Evolutionary conservation across 495 filamentous ascomycete species (phyloP), one percentile per base, ranked within the genome.

Genomic region (Tuber indicum): DNA sequence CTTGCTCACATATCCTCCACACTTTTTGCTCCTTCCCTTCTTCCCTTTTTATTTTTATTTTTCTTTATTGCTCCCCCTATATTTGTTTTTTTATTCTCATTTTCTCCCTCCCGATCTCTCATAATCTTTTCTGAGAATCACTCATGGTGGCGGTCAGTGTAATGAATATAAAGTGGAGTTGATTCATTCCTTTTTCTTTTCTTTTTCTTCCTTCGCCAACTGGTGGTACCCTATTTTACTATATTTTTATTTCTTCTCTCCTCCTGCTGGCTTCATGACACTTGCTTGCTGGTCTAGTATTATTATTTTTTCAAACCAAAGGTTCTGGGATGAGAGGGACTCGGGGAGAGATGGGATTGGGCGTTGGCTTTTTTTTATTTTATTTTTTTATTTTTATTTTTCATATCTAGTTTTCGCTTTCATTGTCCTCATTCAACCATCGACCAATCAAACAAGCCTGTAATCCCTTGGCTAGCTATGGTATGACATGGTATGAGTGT

Each of bases 141-240:
- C 14, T 66, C 58, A 36, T 66, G 26, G 58, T 66, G 58, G 58
- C 58, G 58, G 32, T 36, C 58, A 66, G 16, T 66, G 26, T 66
- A 66, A 66, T 66, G 58, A 26, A 66, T 66, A 66, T 66, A 66
- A 66, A 66, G 32, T 66, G 58, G 58, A 66, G 58, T 36, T 66
- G 58, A 17, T 66, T 66, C 58, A 36, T 66, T 66, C 58, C 12
- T 66, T 36, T 32, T 32, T 32, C 32, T 4, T 66, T 19, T 66
- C 4, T 66, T 66, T 17, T 62, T 32, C 12, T 16, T 32, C 58
- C 26, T 36, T 32, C 58, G 17, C 58, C 26, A 36, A 36, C 2
- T 17, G 32, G 58, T 66, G 10, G 26, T 17, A 32, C 32, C 36
- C 32, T 66, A 66, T 17, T 66, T 32, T 32, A 26, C 58, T 66